These are phyloP conservation scores for Pilasporangium apinafurcum DNA, from an alignment of 352 stramenopile genomes.

Conservation along the genomic window DNA sequence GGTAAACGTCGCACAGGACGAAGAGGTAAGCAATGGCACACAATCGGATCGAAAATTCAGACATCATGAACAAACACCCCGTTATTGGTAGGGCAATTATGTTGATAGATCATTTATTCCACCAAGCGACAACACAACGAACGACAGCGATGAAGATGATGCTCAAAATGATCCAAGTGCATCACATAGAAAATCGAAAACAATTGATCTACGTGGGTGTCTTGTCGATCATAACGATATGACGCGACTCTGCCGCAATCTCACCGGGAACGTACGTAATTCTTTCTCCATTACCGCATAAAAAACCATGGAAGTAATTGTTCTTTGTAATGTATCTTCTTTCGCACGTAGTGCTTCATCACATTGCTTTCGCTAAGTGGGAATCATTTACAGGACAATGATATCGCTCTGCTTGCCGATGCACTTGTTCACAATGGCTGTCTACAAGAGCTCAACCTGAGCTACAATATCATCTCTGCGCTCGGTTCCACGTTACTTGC, in stretches of 20 bases:
- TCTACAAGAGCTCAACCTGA: constrained; percentile 49
- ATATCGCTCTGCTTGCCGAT: constrained; percentile 39
- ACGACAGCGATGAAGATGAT: constrained; percentile 6
- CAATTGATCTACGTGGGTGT: constrained; percentile 53
- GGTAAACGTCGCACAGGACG: constrained; percentile 23
- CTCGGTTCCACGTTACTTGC: constrained; percentile 49
- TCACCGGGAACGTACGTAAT: constrained; percentile 46
- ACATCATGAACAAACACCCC: neutral
- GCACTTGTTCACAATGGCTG: constrained; percentile 48
- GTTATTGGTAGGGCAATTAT: constrained; percentile 19
- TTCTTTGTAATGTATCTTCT: neutral
- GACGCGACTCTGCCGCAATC: constrained; percentile 23
- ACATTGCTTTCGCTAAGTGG: constrained; percentile 49
- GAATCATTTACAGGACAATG: constrained; percentile 53
- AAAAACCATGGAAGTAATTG: neutral
- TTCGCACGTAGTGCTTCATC: constrained; percentile 38
- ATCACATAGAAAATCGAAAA: neutral
- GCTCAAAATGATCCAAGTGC: neutral
- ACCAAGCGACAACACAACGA: neutral
- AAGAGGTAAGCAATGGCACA: constrained; percentile 11
- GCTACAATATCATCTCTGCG: constrained; percentile 59
- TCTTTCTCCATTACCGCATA: neutral
- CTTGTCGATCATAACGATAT: constrained; percentile 37
- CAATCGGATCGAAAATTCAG: neutral
- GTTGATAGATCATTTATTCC: constrained; percentile 12